These are phyloP conservation scores for Elsinoe arachidis DNA, from an alignment of 2,329 filamentous ascomycete genomes.

Conservation along the genomic window DNA sequence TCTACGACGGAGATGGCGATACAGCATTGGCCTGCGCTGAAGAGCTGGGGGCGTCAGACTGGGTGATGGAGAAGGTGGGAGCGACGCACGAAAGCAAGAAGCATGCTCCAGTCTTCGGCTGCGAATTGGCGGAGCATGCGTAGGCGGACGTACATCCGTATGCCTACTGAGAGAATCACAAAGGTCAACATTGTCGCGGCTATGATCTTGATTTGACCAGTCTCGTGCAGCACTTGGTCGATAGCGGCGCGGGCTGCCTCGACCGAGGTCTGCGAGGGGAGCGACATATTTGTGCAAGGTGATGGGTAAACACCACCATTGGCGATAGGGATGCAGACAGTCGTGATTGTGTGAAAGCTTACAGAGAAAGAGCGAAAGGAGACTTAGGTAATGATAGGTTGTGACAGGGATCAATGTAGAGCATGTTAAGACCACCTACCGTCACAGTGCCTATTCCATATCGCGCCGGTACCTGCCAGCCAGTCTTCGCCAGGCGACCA, in stretches of 20 bases:
- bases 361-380: too few relatives aligned
- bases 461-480: background rate
- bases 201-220: background rate
- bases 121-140: conserved; percentile 1
- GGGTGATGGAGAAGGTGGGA: background rate
- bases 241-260: background rate
- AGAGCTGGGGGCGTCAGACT: background rate
- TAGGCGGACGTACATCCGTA: conserved; percentile 1
- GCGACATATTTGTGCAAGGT: background rate
- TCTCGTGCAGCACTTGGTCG: background rate
- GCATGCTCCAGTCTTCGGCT: background rate
- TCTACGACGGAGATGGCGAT: background rate
- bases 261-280: background rate
- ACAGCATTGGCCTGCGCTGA: conserved; percentile 1
- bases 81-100: background rate
- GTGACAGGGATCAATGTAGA: background rate
- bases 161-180: background rate
- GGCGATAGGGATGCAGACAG: background rate
- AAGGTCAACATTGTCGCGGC: background rate
- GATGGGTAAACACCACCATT: background rate
- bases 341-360: too few relatives aligned
- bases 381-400: background rate
- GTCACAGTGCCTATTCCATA: background rate
- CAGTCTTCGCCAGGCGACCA: background rate
- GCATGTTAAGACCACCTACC: background rate